Evolutionary conservation across 352 stramenopile species (phyloP).

Genomic region (Phytophthora europaea): DNA sequence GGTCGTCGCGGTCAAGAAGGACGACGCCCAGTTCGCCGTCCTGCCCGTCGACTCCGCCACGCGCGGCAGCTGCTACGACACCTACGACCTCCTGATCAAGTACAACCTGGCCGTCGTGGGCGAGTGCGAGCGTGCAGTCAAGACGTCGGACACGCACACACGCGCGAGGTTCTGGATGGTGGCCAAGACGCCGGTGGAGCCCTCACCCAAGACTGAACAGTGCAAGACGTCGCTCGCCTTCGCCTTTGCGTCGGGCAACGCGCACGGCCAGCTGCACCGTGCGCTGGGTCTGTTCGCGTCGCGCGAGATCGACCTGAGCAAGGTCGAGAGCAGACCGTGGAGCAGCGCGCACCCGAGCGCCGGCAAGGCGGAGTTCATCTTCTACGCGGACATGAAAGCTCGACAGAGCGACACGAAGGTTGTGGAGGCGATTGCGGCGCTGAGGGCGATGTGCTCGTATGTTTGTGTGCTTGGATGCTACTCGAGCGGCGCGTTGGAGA

Average conservation of each 20-base stretch:
- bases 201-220: slow-evolving; percentile 24
- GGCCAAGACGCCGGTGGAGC: slow-evolving; percentile 52
- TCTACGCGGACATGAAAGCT: slow-evolving; percentile 77
- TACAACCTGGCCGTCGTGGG: slow-evolving; percentile 76
- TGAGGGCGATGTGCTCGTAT: slow-evolving; percentile 84
- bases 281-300: slow-evolving; percentile 72
- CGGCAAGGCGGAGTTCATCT: slow-evolving; percentile 70
- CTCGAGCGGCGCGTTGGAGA: slow-evolving; percentile 45
- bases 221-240: slow-evolving; percentile 84
- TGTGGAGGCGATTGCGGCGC: slow-evolving; percentile 78
- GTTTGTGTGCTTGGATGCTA: slow-evolving; percentile 90
- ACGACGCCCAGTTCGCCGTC: slow-evolving; percentile 94
- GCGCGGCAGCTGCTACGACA: slow-evolving; percentile 96
- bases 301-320: slow-evolving; percentile 69
- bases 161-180: slow-evolving; percentile 93
- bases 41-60: slow-evolving; percentile 97
- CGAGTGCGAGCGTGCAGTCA: slow-evolving; percentile 51
- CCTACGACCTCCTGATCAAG: slow-evolving; percentile 91
- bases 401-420: slow-evolving; percentile 68
- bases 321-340: slow-evolving; percentile 81
- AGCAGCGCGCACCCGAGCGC: slow-evolving; percentile 16
- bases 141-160: slow-evolving; percentile 2
- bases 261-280: slow-evolving; percentile 68
- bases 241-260: slow-evolving; percentile 73
- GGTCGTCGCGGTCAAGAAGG: slow-evolving; percentile 66